Base-by-base conservation (phyloP, 768 basidiomycete species). In the Daedalea quercina region DNA sequence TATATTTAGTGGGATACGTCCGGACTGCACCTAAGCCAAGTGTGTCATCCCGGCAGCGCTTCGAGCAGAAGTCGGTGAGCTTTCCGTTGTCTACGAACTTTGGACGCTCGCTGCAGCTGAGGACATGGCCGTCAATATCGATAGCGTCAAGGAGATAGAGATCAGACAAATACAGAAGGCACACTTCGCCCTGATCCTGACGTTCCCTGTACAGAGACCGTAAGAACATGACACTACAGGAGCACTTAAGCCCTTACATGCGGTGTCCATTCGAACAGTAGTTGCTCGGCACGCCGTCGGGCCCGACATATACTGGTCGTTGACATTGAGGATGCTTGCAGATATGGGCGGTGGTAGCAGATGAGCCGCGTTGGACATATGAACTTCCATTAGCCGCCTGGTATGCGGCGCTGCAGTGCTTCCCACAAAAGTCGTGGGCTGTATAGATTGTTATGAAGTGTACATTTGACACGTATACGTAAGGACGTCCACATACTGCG, bases 51-150 rank as follows among this genome's bases (percentile, higher is more conserved):
- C 55, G 47, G 42, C 64, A 65, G 8, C n/a, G 49, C 34, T 42
- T 55, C 4, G 64, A 65, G 40, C 64, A 65, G 31, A 65, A 65
- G 34, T 65, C 63, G 42, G 55, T 60, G 33, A 43, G 28, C 19
- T 54, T 52, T 15, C 55, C 56, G 20, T 60, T 56, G 12, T 64
- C 35, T 6, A 49, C 23, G 25, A 50, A 44, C 19, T 60, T 59
- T 3, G 64, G 63, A 41, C 43, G 50, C 43, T 54, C 25, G 22
- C n/a, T 41, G 22, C 63, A 65, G 9, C 63, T 65, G n/a, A 8
- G 6, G 28, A 31, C 23, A 17, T 20, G n/a, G n/a, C n/a, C n/a
- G n/a, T 17, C 20, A 34, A 3, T 31, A n/a, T 20, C 9, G n/a
- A 20, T 37, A 11, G 15, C 50, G 1, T 2, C 19, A 8, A 13